Conservation (phyloP, 768 basidiomycete species). For the Leucosporidium yakuticum region DNA sequence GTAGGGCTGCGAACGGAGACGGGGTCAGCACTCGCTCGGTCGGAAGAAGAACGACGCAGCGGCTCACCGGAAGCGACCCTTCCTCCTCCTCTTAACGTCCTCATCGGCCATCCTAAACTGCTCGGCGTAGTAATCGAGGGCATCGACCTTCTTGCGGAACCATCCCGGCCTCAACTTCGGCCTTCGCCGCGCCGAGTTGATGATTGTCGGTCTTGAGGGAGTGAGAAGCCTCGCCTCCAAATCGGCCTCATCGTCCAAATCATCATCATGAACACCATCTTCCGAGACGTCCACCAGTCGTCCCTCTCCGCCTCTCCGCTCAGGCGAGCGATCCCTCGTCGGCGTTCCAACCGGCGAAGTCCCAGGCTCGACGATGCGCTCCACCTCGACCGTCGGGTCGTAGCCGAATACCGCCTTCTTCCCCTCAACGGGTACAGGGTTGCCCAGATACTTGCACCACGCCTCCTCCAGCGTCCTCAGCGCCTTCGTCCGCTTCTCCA, state of each 20-base stretch:
- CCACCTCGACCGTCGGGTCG: constrained; percentile 55
- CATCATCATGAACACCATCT: constrained; percentile 19
- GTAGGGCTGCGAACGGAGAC: constrained; percentile 52
- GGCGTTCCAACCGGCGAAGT: constrained; percentile 42
- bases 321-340: background rate
- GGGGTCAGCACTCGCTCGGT: too few species aligned
- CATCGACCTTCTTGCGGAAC: constrained; percentile 75
- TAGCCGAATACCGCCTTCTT: constrained; percentile 62
- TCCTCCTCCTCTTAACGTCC: constrained; percentile 65
- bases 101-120: constrained; percentile 78
- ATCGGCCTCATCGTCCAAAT: constrained; percentile 42
- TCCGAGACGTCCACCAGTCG: constrained; percentile 34
- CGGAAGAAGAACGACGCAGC: too few species aligned
- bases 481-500: constrained; percentile 75
- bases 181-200: constrained; percentile 50
- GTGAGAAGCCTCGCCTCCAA: constrained; percentile 45
- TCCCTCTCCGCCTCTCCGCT: constrained; percentile 44
- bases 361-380: constrained; percentile 40
- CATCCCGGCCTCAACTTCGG: constrained; percentile 70
- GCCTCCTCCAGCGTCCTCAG: constrained; percentile 70
- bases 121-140: constrained; percentile 76
- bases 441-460: constrained; percentile 89
- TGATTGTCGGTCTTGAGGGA: constrained; percentile 46
- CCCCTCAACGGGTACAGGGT: constrained; percentile 56
- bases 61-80: constrained; percentile 55